These are phyloP conservation scores for Candida tetrigidarum DNA, from an alignment of 1,139 yeast genomes.

Conservation along the genomic window DNA sequence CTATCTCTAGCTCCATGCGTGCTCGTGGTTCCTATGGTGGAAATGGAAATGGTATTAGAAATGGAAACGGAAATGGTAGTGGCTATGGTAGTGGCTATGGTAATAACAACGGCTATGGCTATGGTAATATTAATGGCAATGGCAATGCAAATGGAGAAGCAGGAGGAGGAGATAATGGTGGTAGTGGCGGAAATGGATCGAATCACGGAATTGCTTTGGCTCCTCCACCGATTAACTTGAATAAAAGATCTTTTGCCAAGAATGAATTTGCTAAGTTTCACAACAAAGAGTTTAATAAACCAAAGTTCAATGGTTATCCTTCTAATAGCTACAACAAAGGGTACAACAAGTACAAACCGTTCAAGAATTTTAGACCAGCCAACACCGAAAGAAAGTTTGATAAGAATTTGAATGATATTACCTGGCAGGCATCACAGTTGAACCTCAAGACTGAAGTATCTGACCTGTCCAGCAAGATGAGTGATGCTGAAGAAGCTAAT, in stretches of 20 bases:
- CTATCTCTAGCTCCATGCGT: constrained; percentile 7
- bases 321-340: constrained; percentile 19
- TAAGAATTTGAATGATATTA: constrained; percentile 4
- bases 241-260: constrained; percentile 32
- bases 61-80: no score
- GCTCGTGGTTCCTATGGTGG: neutral
- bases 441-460: constrained; percentile 12
- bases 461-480: neutral
- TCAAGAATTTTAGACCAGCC: constrained; percentile 1
- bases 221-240: constrained; percentile 73
- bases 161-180: no score
- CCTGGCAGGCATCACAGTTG: constrained; percentile 17
- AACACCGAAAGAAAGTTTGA: constrained; percentile 1
- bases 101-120: no score
- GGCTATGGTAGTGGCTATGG: neutral
- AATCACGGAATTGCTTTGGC: constrained; percentile 54
- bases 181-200: neutral
- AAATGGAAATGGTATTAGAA: neutral
- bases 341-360: constrained; percentile 5
- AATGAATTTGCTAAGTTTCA: constrained; percentile 8
- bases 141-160: no score
- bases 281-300: constrained; percentile 12
- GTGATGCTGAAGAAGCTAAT: neutral
- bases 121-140: no score
- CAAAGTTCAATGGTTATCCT: constrained; percentile 18